Percentiles rank a stretch among this genome's conserved stretches.
These are phyloP conservation scores for Xylaria cubensis DNA, from an alignment of 495 filamentous ascomycete genomes.

Conservation along the genomic window DNA sequence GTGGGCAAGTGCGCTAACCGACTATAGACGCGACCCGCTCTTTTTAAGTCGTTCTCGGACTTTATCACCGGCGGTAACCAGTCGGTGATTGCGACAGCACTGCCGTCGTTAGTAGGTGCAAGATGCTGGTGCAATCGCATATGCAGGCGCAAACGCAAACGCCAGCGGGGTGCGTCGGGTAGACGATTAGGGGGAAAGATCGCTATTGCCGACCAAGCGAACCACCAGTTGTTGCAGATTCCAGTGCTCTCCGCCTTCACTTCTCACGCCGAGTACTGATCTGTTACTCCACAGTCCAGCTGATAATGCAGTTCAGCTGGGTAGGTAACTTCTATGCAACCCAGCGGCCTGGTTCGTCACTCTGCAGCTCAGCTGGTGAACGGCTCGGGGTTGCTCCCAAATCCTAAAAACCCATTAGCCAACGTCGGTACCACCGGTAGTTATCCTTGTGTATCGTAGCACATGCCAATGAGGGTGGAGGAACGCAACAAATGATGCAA, in stretches of 20 bases:
- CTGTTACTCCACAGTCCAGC: constrained; percentile 15
- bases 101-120: background rate
- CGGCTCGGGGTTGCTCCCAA: constrained; percentile 11
- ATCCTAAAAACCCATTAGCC: constrained; percentile 10
- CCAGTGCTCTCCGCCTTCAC: constrained; percentile 10
- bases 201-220: background rate
- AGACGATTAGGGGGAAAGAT: background rate
- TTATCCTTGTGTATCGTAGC: background rate
- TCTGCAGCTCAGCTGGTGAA: constrained; percentile 22
- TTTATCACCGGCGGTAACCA: constrained; percentile 11
- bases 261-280: constrained; percentile 4
- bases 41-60: background rate
- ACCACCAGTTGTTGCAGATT: background rate
- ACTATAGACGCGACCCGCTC: background rate
- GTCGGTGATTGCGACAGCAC: background rate
- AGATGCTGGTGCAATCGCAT: background rate
- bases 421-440: constrained; percentile 8
- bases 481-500: background rate
- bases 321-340: constrained; percentile 4
- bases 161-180: background rate
- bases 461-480: background rate
- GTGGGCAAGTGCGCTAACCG: background rate
- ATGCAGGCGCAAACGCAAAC: constrained; percentile 12
- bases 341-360: constrained; percentile 10
- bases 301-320: constrained; percentile 18